A percentile compares a stretch with the other conserved stretches of the same genome.
These are phyloP conservation scores for Brassica hybrid DNA, from an alignment of 441 rosid species.

Conservation along the genomic window DNA sequence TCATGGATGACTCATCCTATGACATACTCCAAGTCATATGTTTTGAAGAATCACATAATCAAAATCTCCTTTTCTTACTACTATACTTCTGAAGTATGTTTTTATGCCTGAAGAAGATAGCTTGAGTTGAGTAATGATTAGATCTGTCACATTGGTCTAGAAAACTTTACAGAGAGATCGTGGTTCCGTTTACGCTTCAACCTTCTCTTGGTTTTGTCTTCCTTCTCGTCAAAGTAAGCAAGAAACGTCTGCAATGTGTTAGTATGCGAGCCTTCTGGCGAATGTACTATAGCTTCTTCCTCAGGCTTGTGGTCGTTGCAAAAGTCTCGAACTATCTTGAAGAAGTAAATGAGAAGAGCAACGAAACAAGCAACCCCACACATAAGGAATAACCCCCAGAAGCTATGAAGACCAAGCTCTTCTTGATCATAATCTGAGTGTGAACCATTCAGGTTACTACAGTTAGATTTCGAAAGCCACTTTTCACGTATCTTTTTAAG, in stretches of 20 bases:
- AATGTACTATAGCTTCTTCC: slow-evolving; percentile 40
- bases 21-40: slow-evolving; percentile 2
- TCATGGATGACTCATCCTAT: too few species aligned
- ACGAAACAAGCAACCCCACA: slow-evolving; percentile 71
- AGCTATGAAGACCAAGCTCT: slow-evolving; percentile 71
- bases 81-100: slow-evolving; percentile 30
- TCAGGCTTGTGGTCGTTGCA: slow-evolving; percentile 40
- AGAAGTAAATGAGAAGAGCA: slow-evolving; percentile 69
- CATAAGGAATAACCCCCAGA: slow-evolving; percentile 79
- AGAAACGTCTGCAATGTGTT: slow-evolving; percentile 61
- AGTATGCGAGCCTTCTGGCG: slow-evolving; percentile 49
- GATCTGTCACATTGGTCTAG: slow-evolving; percentile 23
- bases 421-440: slow-evolving; percentile 50
- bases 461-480: slow-evolving; percentile 68
- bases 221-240: slow-evolving; percentile 72
- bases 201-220: slow-evolving; percentile 50
- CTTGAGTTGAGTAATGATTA: slow-evolving; percentile 6
- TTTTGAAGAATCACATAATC: slow-evolving; percentile 20
- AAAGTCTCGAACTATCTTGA: slow-evolving; percentile 58
- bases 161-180: slow-evolving; percentile 32
- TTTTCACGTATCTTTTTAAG: slow-evolving; percentile 81
- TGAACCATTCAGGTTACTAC: slow-evolving; percentile 48
- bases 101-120: slow-evolving; percentile 6
- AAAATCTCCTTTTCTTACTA: slow-evolving; percentile 27
- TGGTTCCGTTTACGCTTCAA: slow-evolving; percentile 68